Conservation (phyloP, 169 alveolate species). For the Besnoitia besnoiti region DNA sequence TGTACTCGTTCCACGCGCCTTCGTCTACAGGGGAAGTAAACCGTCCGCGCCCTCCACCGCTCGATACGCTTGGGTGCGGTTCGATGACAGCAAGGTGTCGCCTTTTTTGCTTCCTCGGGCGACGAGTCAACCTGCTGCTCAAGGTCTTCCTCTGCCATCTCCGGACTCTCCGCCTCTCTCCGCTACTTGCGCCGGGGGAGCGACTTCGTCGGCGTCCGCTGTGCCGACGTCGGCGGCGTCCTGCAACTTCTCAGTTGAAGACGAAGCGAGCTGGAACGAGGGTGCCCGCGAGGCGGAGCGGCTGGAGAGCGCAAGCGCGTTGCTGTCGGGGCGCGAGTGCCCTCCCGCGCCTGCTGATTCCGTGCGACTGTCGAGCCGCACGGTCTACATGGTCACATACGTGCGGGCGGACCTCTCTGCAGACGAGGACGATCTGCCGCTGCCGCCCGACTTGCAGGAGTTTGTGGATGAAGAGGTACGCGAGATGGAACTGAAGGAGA, state of each 20-base stretch:
- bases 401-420: conserved; percentile 49
- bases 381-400: conserved; percentile 58
- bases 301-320: conserved; percentile 7
- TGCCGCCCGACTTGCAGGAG: conserved; percentile 46
- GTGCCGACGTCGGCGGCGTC: neutral
- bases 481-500: neutral
- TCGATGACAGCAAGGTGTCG: conserved; percentile 54
- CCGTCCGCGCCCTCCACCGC: too few relatives aligned
- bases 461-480: conserved; percentile 48
- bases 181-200: neutral
- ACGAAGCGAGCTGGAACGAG: neutral
- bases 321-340: neutral
- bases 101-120: conserved; percentile 30
- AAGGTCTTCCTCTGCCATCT: neutral
- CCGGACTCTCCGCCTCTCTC: neutral
- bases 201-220: neutral
- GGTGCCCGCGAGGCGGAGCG: neutral
- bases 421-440: conserved; percentile 44
- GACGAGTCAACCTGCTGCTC: neutral
- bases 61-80: conserved; percentile 60
- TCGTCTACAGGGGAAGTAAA: too few relatives aligned
- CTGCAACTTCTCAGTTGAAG: neutral
- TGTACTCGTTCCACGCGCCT: too few relatives aligned
- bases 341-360: neutral
- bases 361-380: conserved; percentile 8